A percentile compares a stretch with the other conserved stretches of the same genome.
Evolutionary conservation across 2,329 filamentous ascomycete species (phyloP).

Genomic region (Colletotrichum camelliae): DNA sequence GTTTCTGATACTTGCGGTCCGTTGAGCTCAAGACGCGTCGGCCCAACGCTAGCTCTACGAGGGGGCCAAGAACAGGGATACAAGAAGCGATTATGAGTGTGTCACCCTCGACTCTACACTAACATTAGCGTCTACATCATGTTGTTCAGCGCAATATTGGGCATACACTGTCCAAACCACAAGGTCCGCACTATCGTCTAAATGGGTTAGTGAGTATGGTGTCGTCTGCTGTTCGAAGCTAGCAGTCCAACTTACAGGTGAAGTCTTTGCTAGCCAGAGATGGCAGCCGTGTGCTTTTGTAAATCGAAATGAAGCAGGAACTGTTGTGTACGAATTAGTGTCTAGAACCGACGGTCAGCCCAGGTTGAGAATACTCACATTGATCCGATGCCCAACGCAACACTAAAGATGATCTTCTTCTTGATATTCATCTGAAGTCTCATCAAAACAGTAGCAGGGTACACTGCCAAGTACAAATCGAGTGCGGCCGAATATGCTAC

Average conservation of each 20-base stretch:
- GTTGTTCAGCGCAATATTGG: background rate
- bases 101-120: background rate
- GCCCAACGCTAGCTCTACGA: background rate
- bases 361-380: background rate
- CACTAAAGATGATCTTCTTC: conserved; percentile 28
- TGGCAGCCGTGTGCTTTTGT: background rate
- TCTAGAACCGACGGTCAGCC: rapidly evolving
- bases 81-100: background rate
- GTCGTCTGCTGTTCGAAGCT: rapidly evolving
- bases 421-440: conserved; percentile 25
- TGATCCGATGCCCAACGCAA: conserved; percentile 25
- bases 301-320: background rate
- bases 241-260: background rate
- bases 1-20: background rate
- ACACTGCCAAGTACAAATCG: conserved; percentile 30
- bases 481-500: conserved; percentile 10
- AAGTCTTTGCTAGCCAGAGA: background rate
- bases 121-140: background rate
- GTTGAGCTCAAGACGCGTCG: background rate
- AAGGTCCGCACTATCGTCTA: conserved; percentile 1
- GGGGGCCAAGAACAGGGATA: background rate
- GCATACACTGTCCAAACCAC: conserved; percentile 5
- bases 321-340: background rate
- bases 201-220: background rate
- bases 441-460: conserved; percentile 27